These are phyloP conservation scores for Rosa multiflora DNA, from an alignment of 306 rosid species.

Conservation along the genomic window DNA sequence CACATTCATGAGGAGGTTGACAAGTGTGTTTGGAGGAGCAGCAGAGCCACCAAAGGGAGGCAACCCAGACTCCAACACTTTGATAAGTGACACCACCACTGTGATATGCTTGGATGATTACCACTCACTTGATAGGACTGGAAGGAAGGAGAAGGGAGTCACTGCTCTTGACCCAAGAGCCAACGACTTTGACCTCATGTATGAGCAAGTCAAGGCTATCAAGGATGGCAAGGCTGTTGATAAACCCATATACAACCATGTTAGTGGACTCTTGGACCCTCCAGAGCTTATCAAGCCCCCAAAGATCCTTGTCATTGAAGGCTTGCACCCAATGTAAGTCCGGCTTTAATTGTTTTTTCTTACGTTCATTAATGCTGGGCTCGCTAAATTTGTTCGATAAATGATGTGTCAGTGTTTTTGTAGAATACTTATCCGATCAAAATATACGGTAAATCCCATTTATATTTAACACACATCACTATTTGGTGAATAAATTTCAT, in stretches of 20 bases:
- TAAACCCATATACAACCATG: conserved; percentile 93
- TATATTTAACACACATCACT: background rate
- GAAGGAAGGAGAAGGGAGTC: conserved; percentile 88
- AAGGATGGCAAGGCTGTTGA: conserved; percentile 72
- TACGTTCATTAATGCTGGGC: background rate
- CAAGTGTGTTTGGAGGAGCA: conserved; percentile 94
- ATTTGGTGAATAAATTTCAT: background rate
- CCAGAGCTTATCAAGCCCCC: conserved; percentile 96
- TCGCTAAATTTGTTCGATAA: background rate
- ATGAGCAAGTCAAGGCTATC: conserved; percentile 87
- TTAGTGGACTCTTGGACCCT: conserved; percentile 91
- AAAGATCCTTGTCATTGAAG: conserved; percentile 95
- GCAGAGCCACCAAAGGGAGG: conserved; percentile 98
- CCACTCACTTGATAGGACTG: conserved; percentile 90
- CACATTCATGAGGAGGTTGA: conserved; percentile 95
- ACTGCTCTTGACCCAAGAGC: conserved; percentile 98
- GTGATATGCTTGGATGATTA: conserved; percentile 97
- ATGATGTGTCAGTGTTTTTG: background rate
- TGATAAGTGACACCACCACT: conserved; percentile 94
- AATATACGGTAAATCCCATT: background rate
- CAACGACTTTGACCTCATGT: conserved; percentile 92
- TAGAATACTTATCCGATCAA: background rate
- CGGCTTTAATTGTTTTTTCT: background rate
- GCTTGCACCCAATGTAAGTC: conserved; percentile 96
- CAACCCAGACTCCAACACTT: conserved; percentile 93